Base-by-base conservation (phyloP, 148 eudicot genomes). In the Chenopodium quinoa region DNA sequence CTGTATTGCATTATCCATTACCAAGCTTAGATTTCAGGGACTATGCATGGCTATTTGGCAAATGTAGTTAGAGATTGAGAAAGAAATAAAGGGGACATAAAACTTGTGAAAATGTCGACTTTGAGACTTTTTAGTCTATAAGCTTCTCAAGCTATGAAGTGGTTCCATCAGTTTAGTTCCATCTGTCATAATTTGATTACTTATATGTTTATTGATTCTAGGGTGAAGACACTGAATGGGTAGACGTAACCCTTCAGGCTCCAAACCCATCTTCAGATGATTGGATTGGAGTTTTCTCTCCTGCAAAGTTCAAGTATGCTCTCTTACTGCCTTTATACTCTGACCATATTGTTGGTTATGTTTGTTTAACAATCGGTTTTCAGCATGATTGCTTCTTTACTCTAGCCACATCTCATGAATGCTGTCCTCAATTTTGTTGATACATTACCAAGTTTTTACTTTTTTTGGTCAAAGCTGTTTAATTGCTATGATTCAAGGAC, bases 211-310 rank as follows among this genome's bases (percentile, higher is more conserved):
- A 37, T 58, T 73, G 17, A 37, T 82, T 73, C 73, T 82, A 96
- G 99, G 95, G 99, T 31, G 92, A 90, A 86, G 95, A 92, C 83
- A 81, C 78, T 79, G 90, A 89, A 80, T 91, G 95, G 99, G 93
- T 96, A 34, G 81, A 78, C 70, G 90, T 96, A 47, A 83, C 82
- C 31, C 80, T 93, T 75, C 87, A 81, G 32, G 86, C 90, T 56
- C 81, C 92, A 16, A 78, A 89, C 47, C 93, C 97, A 62, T 83
- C 94, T 44, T 52, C 84, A n/a, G 90, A 88, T 86, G 98, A 96
- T 76, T 96, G 99, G 99, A 84, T 96, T 85, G 99, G 95, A 75
- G 97, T 92, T 73, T 96, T 93, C 81, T 93, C 98, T 72, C 98
- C 99, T 9, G 98, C 95, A 34, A 86, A 84, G 44, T 81, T 88